phyloP scores from a whole-genome alignment of 345 rosid species.

The Capsella bursapastoris region DNA sequence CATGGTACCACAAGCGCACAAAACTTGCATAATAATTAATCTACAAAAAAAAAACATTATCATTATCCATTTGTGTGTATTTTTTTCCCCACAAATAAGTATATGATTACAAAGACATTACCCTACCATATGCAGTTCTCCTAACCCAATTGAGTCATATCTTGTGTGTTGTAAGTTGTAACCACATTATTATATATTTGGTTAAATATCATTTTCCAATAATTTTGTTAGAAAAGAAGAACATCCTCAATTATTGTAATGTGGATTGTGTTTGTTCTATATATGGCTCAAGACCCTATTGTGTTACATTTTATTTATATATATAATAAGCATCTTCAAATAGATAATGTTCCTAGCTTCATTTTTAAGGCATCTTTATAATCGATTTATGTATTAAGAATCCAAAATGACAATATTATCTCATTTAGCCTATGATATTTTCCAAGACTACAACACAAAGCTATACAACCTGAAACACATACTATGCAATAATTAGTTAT shows the following conservation, averaged over 20 bases:
- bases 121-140: conserved; percentile 44
- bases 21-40: conserved; percentile 32
- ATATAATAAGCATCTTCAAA: conserved; percentile 22
- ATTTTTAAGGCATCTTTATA: conserved; percentile 32
- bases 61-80: conserved; percentile 29
- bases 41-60: conserved; percentile 33
- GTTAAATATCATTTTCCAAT: conserved; percentile 33
- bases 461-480: conserved; percentile 1
- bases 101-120: conserved; percentile 37
- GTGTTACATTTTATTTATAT: conserved; percentile 7
- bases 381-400: conserved; percentile 1
- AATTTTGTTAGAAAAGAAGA: conserved; percentile 22
- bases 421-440: background rate
- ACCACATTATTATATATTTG: conserved; percentile 32
- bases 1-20: conserved; percentile 42
- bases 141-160: conserved; percentile 15
- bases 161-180: conserved; percentile 40
- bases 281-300: conserved; percentile 20
- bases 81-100: conserved; percentile 19
- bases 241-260: conserved; percentile 38
- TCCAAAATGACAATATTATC: background rate
- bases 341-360: conserved; percentile 36
- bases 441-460: background rate
- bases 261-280: conserved; percentile 30
- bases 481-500: background rate